phyloP scores from a whole-genome alignment of 2,329 filamentous ascomycete species.

The Cordyceps pruinosa region DNA sequence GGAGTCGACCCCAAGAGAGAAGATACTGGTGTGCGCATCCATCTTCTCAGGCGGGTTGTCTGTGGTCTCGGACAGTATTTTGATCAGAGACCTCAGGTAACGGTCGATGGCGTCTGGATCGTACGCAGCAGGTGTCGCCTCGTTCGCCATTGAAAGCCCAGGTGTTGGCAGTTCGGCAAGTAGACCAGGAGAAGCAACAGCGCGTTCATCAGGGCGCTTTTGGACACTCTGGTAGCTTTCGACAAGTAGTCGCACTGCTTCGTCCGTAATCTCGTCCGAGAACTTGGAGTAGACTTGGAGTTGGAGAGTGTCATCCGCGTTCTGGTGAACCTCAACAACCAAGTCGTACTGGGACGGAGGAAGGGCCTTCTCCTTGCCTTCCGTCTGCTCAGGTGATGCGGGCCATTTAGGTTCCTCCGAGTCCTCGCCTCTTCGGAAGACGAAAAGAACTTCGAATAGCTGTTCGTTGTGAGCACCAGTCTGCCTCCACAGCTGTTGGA shows the following conservation, averaged over 20 bases:
- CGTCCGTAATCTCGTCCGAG: not conserved
- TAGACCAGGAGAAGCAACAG: not conserved
- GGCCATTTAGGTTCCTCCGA: not conserved
- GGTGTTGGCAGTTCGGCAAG: not conserved
- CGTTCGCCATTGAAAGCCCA: not conserved
- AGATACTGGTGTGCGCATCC: not conserved
- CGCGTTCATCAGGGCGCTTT: not conserved
- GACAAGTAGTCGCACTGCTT: not conserved
- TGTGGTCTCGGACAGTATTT: not conserved
- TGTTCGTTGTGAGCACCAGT: not conserved
- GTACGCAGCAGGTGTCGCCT: not conserved
- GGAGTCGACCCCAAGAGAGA: not conserved
- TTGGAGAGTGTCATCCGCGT: not conserved
- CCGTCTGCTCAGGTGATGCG: not conserved
- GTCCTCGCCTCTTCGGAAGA: not conserved
- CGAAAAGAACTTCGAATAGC: not conserved
- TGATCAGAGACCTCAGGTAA: not conserved
- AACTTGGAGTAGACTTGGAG: not conserved
- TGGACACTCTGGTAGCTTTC: not conserved
- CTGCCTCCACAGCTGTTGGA: conserved; percentile 1
- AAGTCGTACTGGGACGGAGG: not conserved
- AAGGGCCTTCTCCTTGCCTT: not conserved
- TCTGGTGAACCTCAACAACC: not conserved
- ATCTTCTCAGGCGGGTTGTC: not conserved
- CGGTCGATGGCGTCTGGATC: not conserved